Evolutionary conservation across 768 basidiomycete species (phyloP), one percentile per base, ranked within the genome.

Genomic region (Calocera cornea): DNA sequence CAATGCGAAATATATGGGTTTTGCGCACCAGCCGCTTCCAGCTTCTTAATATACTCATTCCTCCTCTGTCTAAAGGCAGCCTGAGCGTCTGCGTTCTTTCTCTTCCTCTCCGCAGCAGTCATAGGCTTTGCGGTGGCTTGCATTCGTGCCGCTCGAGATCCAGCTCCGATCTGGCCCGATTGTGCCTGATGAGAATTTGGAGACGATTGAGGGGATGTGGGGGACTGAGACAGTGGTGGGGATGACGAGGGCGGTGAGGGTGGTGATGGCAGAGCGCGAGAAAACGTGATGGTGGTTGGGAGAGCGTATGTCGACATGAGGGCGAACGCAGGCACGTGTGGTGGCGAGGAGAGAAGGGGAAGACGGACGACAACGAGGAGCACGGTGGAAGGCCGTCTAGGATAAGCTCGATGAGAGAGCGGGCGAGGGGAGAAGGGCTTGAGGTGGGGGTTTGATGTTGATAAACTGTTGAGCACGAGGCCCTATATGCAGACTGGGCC

Each of bases 31-130:
- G 90, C 90, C 75, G 90, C 90, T 76, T 92, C 90, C 70, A 92
- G 83, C 14, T 89, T 92, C 47, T 88, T 85, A 74, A 92, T 92
- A 76, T 92, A 92, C 76, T 89, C 91, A 64, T 88, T 89, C 71
- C 90, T 83, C 72, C 74, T 75, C 82, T 54, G 54, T 31, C 65
- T 64, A 76, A 91, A 92, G 68, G 89, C 89, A 66, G 90, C 90
- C 77, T 92, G 90, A 1, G 90, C 90, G 74, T 91, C 88, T 38
- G 90, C 90, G 72, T 92, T 92, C 79, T 92, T 92, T 17, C 44
- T 5, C 44, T 47, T 47, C 24, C 44, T 47, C 44, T 47, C 44
- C 8, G 44, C 44, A 24, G 44, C 44, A 7, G 44, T 47, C 44
- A 47, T 47, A 7, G 44, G 44, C 19, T 47, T 47, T 19, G 44